Base-by-base conservation (phyloP, 176 grass and related monocot genomes). In the Tillandsia leiboldiana region DNA sequence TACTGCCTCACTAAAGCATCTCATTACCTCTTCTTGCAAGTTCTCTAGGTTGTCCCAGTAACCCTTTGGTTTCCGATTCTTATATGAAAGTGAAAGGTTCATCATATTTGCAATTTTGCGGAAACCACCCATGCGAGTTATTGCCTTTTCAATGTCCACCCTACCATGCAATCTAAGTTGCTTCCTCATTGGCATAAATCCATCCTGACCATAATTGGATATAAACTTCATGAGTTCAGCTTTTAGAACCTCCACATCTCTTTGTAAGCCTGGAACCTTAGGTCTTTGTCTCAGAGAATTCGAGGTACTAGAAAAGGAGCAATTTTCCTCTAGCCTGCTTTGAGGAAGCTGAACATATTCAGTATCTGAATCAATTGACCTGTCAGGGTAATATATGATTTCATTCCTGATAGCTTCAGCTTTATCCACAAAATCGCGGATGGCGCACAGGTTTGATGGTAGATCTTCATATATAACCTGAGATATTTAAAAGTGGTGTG, bases 391-490 rank as follows among this genome's bases (percentile, higher is more conserved):
- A 78, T 65, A 8, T 69, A 15, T 17, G 59, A 73, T 57, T 8
- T 70, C 75, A 29, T 74, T 67, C 42, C 70, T 68, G 22, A 73
- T 65, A 83, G 75, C 74, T 85, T 78, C 77, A 6, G 63, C 73
- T 62, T 81, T 85, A 70, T 92, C 93, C 50, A 92, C 73, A 61
- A 83, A 92, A 87, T 97, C 93, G 72, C 89, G 93, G 53, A 97
- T 97, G 15, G 93, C 86, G 77, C 93, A 90, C 65, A 97, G 83
- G 72, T 97, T 97, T 76, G 93, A 97, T 58, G 94, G 89, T 62
- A 97, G 84, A 70, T 97, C 89, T 90, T 97, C 86, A 51, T 92
- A 97, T 78, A 97, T 97, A 65, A 97, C 89, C 94, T 97, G 77
- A 72, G 78, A 78, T 64, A 62, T 28, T 54, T 51, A 66, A 2